Evolutionary conservation across 768 basidiomycete genomes (phyloP).

Genomic region (Phlebiopsis flavidoalba): DNA sequence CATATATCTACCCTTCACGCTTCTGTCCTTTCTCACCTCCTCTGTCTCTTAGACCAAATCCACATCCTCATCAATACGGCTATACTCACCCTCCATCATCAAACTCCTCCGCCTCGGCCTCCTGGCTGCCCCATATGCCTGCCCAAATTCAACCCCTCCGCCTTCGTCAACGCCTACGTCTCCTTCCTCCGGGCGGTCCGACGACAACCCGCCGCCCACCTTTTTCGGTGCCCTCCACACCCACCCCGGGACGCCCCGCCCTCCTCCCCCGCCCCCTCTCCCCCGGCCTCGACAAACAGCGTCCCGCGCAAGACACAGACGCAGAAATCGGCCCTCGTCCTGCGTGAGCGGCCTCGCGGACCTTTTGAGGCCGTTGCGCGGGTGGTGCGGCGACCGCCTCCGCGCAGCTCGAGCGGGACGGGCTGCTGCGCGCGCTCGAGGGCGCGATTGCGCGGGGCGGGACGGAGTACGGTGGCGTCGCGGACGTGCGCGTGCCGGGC

Average conservation of each 20-base stretch:
- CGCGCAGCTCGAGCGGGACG: slow-evolving; percentile 57
- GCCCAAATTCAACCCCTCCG: slow-evolving; percentile 86
- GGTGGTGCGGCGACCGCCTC: slow-evolving; percentile 69
- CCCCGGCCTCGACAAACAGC: too few relatives aligned
- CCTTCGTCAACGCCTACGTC: slow-evolving; percentile 91
- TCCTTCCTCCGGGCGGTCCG: slow-evolving; percentile 48
- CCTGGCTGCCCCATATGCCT: slow-evolving; percentile 96
- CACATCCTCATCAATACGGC: slow-evolving; percentile 90
- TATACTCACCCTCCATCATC: slow-evolving; percentile 73
- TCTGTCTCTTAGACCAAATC: slow-evolving; percentile 55
- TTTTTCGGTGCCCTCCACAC: neutral
- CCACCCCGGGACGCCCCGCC: neutral
- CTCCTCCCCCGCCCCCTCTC: neutral
- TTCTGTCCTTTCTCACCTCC: neutral
- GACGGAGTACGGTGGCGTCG: slow-evolving; percentile 64
- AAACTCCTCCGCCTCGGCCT: slow-evolving; percentile 77
- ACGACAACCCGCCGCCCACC: slow-evolving; percentile 1
- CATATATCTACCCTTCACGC: neutral
- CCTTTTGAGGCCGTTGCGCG: slow-evolving; percentile 77
- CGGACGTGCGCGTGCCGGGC: slow-evolving; percentile 82
- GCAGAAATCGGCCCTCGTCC: slow-evolving; percentile 48
- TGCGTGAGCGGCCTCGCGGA: slow-evolving; percentile 81
- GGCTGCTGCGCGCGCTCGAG: slow-evolving; percentile 46
- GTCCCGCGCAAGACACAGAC: neutral
- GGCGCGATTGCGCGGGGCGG: slow-evolving; percentile 41